Percentiles rank a stretch among this genome's conserved stretches.
Conservation (phyloP, 495 filamentous ascomycete genomes). For the Trichoderma gamsii region DNA sequence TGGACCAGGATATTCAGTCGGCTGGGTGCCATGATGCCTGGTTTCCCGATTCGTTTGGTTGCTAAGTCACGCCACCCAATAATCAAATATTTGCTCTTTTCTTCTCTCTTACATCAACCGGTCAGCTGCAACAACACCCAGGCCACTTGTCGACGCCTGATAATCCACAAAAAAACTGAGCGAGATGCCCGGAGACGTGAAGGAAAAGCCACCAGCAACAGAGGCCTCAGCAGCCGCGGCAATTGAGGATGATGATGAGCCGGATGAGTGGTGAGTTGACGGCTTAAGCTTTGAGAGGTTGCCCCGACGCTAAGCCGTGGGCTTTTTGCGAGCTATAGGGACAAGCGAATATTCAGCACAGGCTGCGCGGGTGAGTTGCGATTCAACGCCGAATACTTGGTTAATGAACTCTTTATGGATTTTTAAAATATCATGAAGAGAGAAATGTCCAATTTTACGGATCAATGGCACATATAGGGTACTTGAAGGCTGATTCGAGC, state of each 20-base stretch:
- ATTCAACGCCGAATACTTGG: not conserved
- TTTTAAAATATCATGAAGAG: not conserved
- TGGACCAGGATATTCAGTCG: conserved; percentile 86
- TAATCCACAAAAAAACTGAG: not conserved
- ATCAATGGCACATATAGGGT: not conserved
- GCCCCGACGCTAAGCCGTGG: conserved; percentile 7
- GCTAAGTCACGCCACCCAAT: conserved; percentile 8
- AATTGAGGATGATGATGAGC: conserved; percentile 69
- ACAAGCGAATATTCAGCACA: conserved; percentile 96
- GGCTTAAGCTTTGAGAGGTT: conserved; percentile 10
- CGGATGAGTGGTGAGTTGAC: conserved; percentile 64
- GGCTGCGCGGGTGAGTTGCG: conserved; percentile 71
- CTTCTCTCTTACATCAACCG: conserved; percentile 11
- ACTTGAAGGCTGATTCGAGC: not conserved
- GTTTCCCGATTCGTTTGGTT: not conserved
- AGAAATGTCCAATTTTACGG: not conserved
- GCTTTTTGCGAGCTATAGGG: conserved; percentile 33
- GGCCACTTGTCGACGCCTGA: not conserved
- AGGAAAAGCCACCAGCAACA: not conserved
- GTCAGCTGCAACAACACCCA: not conserved
- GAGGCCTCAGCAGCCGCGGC: not conserved
- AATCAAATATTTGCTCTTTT: conserved; percentile 10
- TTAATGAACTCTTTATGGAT: not conserved
- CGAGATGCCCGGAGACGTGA: conserved; percentile 5
- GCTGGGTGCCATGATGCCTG: conserved; percentile 48